Evolutionary conservation across 495 filamentous ascomycete species (phyloP).

Genomic region (Aspergillus carlsbadensis): DNA sequence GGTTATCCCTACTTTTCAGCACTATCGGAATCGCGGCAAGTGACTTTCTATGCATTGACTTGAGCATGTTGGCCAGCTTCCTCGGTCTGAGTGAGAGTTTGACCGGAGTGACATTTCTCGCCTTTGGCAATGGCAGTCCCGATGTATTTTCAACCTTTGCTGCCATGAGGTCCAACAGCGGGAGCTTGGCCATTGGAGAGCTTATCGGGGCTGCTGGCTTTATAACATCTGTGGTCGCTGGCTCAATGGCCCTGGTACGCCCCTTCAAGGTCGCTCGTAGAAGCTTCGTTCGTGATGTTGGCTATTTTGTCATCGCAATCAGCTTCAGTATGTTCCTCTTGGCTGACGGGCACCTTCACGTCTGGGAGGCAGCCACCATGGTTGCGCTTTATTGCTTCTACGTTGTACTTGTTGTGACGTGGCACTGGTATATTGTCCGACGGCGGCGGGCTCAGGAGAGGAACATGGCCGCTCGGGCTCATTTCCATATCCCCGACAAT

Average conservation of each 20-base stretch:
- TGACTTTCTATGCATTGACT: slow-evolving; percentile 96
- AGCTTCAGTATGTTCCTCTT: slow-evolving; percentile 86
- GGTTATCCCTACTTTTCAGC: slow-evolving; percentile 90
- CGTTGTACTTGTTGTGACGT: slow-evolving; percentile 80
- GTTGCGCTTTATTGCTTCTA: slow-evolving; percentile 91
- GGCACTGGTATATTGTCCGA: slow-evolving; percentile 82
- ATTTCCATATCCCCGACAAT: slow-evolving; percentile 68
- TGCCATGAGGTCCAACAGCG: slow-evolving; percentile 94
- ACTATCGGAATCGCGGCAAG: slow-evolving; percentile 98
- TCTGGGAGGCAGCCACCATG: slow-evolving; percentile 91
- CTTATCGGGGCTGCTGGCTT: slow-evolving; percentile 94
- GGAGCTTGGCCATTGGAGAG: slow-evolving; percentile 93
- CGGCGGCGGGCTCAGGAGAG: slow-evolving; percentile 57
- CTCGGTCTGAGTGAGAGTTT: slow-evolving; percentile 94
- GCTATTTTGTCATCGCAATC: slow-evolving; percentile 88
- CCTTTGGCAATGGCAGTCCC: slow-evolving; percentile 98
- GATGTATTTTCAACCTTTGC: slow-evolving; percentile 99
- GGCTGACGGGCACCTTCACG: slow-evolving; percentile 75
- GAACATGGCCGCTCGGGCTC: slow-evolving; percentile 68
- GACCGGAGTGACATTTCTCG: slow-evolving; percentile 94
- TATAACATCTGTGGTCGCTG: slow-evolving; percentile 94
- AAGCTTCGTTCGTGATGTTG: slow-evolving; percentile 89
- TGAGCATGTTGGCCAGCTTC: slow-evolving; percentile 84
- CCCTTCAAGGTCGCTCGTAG: slow-evolving; percentile 87
- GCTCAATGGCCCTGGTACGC: slow-evolving; percentile 94